These are phyloP conservation scores for Cenococcum geophilum DNA, from an alignment of 495 filamentous ascomycete genomes.

Conservation along the genomic window DNA sequence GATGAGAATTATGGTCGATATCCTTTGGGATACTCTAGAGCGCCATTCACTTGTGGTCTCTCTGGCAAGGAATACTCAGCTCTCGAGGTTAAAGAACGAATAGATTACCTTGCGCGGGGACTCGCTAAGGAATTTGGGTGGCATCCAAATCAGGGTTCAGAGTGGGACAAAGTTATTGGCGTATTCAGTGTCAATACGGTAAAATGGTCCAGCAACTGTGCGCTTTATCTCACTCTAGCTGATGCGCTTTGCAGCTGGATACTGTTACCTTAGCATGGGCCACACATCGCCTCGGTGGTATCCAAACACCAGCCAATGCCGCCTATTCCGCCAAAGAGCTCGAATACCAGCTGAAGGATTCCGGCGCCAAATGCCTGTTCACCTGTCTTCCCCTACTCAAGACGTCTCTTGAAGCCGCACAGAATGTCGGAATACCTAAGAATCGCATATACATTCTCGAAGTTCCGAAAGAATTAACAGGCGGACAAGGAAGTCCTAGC, in stretches of 20 bases:
- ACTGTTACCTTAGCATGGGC: conserved; percentile 70
- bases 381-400: conserved; percentile 72
- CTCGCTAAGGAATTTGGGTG: conserved; percentile 70
- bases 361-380: conserved; percentile 68
- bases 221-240: neutral
- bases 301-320: conserved; percentile 76
- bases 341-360: conserved; percentile 71
- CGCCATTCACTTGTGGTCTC: conserved; percentile 79
- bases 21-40: conserved; percentile 55
- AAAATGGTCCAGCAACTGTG: conserved; percentile 28
- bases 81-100: conserved; percentile 58
- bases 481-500: conserved; percentile 42
- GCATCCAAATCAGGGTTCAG: conserved; percentile 64
- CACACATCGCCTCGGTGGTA: conserved; percentile 66
- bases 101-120: conserved; percentile 63
- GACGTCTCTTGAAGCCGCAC: conserved; percentile 62
- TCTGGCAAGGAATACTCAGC: conserved; percentile 65
- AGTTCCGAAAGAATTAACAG: conserved; percentile 50
- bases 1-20: conserved; percentile 65
- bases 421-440: conserved; percentile 59
- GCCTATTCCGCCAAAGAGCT: conserved; percentile 71
- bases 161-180: conserved; percentile 81
- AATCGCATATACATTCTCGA: conserved; percentile 70
- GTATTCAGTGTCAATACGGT: conserved; percentile 80
- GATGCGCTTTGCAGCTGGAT: conserved; percentile 57